Percentiles rank a stretch among this genome's conserved stretches.
Conservation (phyloP, 2,329 filamentous ascomycete genomes). For the Zymoseptoria passerinii region DNA sequence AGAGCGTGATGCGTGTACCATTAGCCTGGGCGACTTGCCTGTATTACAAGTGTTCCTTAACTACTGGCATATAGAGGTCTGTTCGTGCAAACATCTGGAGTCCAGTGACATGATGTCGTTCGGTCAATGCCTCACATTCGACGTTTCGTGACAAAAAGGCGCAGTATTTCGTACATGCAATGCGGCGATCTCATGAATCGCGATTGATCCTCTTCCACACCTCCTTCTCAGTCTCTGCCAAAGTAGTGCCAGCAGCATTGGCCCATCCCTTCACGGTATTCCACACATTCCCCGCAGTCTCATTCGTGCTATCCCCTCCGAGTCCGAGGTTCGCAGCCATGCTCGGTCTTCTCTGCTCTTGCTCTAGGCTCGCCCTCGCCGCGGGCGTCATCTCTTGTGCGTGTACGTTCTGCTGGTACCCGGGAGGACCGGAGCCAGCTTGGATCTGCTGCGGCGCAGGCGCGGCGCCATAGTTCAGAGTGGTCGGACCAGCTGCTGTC, state of each 20-base stretch:
- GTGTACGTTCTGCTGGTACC: slow-evolving; percentile 41
- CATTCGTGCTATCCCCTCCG: slow-evolving; percentile 19
- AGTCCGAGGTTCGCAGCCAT: slow-evolving; percentile 9
- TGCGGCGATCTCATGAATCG: background rate
- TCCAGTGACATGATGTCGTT: background rate
- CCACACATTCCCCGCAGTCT: slow-evolving; percentile 24
- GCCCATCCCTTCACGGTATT: slow-evolving; percentile 38
- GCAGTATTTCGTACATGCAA: background rate
- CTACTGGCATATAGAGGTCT: slow-evolving; percentile 24
- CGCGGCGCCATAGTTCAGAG: slow-evolving; percentile 32
- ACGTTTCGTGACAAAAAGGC: background rate
- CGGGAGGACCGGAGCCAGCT: slow-evolving; percentile 35
- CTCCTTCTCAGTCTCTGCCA: slow-evolving; percentile 39
- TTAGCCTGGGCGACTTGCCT: slow-evolving; percentile 26
- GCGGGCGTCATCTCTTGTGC: slow-evolving; percentile 34
- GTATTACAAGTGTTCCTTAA: slow-evolving; percentile 27
- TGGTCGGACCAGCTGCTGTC: slow-evolving; percentile 28
- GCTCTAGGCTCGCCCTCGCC: slow-evolving; percentile 28
- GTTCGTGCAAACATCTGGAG: slow-evolving; percentile 2
- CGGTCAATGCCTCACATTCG: background rate
- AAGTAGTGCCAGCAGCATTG: slow-evolving; percentile 32
- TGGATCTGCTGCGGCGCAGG: slow-evolving; percentile 19
- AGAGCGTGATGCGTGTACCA: slow-evolving; percentile 22
- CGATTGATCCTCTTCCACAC: slow-evolving; percentile 41
- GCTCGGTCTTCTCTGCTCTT: slow-evolving; percentile 19